Evolutionary conservation across 176 grass and related monocot species (phyloP), one percentile per base, ranked within the genome.

Genomic region (Carex cristatella): DNA sequence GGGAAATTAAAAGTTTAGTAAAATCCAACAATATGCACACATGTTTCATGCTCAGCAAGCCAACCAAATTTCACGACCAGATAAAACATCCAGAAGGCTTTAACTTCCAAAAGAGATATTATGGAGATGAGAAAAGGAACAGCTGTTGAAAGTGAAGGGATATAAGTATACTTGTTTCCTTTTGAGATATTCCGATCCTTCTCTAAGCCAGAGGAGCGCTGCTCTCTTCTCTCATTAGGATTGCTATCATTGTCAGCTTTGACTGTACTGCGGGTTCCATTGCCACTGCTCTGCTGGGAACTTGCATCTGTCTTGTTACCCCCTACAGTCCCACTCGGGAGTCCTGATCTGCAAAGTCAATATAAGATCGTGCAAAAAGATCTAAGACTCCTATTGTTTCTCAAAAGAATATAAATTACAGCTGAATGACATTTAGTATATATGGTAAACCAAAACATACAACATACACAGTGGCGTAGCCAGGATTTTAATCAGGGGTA

Each of bases 161-260:
- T 71, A 71, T 86, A 84, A 15, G 40, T 85, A 89, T 97, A 94
- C 94, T 90, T 97, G 88, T 90, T 97, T 89, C 89, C 89, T 85
- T 94, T 97, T 84, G 82, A 60, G 35, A 80, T 56, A 94, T 46
- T 49, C 30, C 83, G 90, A 57, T 97, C 94, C 61, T 92, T 97
- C 87, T 90, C 91, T 62, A 91, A 79, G 75, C 84, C 87, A 85
- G 69, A 83, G 85, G 87, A 86, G 3, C 88, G 88, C 37, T 94
- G 88, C 14, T 94, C 92, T 88, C 88, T 92, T 88, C 83, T 94
- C 80, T 97, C 92, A 83, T 86, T 92, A 86, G 90, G 60, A 27
- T 87, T 65, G 88, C 62, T 70, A 81, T 84, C 48, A 79, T 78
- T 87, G 69, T 97, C 90, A 44, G 65, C 48, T 87, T 88, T 90